Evolutionary conservation across 306 rosid genomes (phyloP).

Genomic region (Prunus salicina): DNA sequence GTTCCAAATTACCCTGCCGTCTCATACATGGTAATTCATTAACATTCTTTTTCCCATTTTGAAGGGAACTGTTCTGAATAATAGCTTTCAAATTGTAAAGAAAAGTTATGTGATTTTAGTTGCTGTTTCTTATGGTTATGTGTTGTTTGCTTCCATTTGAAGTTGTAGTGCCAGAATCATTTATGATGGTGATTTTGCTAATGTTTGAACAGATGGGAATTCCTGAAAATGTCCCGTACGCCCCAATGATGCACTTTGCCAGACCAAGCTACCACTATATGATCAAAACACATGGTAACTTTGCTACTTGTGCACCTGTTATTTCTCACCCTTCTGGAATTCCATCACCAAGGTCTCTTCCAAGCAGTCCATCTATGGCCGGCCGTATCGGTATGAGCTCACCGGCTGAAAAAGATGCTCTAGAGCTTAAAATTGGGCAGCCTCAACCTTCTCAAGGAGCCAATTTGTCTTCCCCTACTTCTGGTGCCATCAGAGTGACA

Average conservation of each 20-base stretch:
- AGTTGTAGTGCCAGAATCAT: background rate
- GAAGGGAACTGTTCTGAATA: too few relatives aligned
- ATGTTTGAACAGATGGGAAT: slow-evolving; percentile 26
- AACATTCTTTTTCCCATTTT: too few relatives aligned
- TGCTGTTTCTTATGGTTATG: background rate
- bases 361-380: slow-evolving; percentile 11
- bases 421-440: slow-evolving; percentile 43
- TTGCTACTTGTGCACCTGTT: slow-evolving; percentile 1
- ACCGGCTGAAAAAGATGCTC: slow-evolving; percentile 25
- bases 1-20: slow-evolving; percentile 12
- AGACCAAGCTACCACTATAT: background rate
- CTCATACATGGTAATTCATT: slow-evolving; percentile 22
- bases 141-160: background rate
- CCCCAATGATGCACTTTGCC: slow-evolving; percentile 17
- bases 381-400: background rate
- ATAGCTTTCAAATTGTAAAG: too few relatives aligned
- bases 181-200: background rate
- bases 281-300: slow-evolving; percentile 12
- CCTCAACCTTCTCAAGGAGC: slow-evolving; percentile 30
- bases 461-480: slow-evolving; percentile 20
- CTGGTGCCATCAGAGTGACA: slow-evolving; percentile 42
- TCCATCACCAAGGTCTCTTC: slow-evolving; percentile 37
- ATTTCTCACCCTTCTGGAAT: slow-evolving; percentile 43
- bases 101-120: too few relatives aligned
- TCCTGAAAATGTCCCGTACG: slow-evolving; percentile 9